Base-by-base conservation (phyloP, 257 asterid species). In the Solanum gracilifrons region DNA sequence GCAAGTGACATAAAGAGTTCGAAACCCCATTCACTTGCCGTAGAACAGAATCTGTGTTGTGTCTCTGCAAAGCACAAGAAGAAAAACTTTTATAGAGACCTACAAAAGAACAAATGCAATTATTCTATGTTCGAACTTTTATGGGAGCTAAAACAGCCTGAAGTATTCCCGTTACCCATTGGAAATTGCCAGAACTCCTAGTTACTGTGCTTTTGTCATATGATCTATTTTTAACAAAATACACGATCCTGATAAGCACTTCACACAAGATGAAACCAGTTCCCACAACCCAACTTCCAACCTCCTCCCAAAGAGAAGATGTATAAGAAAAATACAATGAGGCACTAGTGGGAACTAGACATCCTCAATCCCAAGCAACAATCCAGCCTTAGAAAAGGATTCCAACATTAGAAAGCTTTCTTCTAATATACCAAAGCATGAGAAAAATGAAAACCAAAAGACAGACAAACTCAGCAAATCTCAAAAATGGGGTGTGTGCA, bases 11-110 rank as follows among this genome's bases (percentile, higher is more conserved):
- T 95, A 95, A 97, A 95, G 88, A 97, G 92, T 33, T 96, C 93
- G 91, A 95, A 97, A 85, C 99, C 99, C 99, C 99, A 97, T 87
- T 97, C 99, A 89, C 98, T 93, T 92, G 94, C 98, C 92, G 96
- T 93, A 88, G 94, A 95, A 88, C 93, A 95, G 94, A 97, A 97
- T 90, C 92, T 98, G 91, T 97, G 99, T 77, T 93, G 98, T 64
- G 99, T 92, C 87, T 97, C 99, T 97, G 96, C 89, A 89, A 31
- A 76, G 33, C 58, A 76, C 23, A 39, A 39, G 83, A 36, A 76
- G 10, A 37, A 39, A 11, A n/a, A 76, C 23, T 23, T 76, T 76
- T 76, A 76, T 39, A 37, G 58, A 76, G 58, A 74, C 82, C 46
- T 74, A 35, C 37, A 74, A 23, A 73, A 9, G 29, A 73, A 36